Conservation (phyloP, 495 filamentous ascomycete genomes). For the Penicillium malachiteum region DNA sequence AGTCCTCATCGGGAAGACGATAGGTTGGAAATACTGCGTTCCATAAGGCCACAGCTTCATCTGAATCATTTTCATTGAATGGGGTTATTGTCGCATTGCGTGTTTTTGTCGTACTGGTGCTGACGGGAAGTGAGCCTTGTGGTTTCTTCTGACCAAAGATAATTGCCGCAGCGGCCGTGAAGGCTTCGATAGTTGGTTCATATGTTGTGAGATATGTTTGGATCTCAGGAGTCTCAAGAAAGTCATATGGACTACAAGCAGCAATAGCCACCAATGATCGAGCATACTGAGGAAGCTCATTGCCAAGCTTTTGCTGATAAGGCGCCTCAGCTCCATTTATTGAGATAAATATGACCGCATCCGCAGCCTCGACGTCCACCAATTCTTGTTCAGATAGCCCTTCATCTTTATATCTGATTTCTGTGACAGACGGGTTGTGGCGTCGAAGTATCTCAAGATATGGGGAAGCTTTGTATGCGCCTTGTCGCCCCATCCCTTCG, state of each 20-base stretch:
- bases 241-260: slow-evolving; percentile 50
- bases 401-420: slow-evolving; percentile 34
- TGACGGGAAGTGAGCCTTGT: slow-evolving; percentile 40
- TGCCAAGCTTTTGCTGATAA: slow-evolving; percentile 39
- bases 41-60: slow-evolving; percentile 36
- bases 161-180: slow-evolving; percentile 38
- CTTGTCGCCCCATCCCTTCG: slow-evolving; percentile 39
- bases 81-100: slow-evolving; percentile 15
- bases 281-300: slow-evolving; percentile 30
- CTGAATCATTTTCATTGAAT: slow-evolving; percentile 30
- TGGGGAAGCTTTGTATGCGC: slow-evolving; percentile 28
- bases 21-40: slow-evolving; percentile 43
- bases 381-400: slow-evolving; percentile 32
- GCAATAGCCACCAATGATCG: slow-evolving; percentile 40
- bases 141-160: slow-evolving; percentile 38
- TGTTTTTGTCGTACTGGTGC: slow-evolving; percentile 12
- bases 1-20: slow-evolving; percentile 23
- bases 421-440: slow-evolving; percentile 22
- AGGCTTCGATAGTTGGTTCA: slow-evolving; percentile 49
- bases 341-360: slow-evolving; percentile 42
- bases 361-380: slow-evolving; percentile 33
- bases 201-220: slow-evolving; percentile 49
- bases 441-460: slow-evolving; percentile 37
- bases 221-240: slow-evolving; percentile 38
- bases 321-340: slow-evolving; percentile 44